phyloP scores from a whole-genome alignment of 148 eudicot species.

The Diospyros kaki region DNA sequence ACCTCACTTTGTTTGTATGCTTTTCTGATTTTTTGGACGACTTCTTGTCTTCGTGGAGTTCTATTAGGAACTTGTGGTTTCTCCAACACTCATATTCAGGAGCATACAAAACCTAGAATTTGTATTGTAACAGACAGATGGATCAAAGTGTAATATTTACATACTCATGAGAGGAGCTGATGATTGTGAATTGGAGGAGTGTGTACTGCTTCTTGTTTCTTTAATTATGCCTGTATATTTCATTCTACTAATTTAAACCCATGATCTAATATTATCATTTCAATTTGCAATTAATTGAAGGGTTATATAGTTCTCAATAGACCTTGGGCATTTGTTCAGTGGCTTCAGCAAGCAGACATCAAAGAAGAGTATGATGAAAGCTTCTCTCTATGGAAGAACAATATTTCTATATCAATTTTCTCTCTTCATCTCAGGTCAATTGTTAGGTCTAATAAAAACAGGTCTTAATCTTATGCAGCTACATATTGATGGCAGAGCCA shows the following conservation, averaged over 20 bases:
- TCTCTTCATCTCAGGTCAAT: background rate
- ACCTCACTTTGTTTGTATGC: too few relatives aligned
- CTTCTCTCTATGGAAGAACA: slow-evolving; percentile 1
- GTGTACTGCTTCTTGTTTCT: background rate
- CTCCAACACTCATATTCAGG: background rate
- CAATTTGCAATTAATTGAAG: slow-evolving; percentile 33
- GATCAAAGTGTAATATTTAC: background rate
- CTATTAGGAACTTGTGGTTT: background rate
- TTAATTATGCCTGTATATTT: slow-evolving; percentile 1
- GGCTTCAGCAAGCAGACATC: slow-evolving; percentile 94
- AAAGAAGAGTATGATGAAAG: slow-evolving; percentile 78
- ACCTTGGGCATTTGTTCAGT: slow-evolving; percentile 99
- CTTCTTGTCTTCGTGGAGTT: too few relatives aligned
- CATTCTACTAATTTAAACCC: background rate
- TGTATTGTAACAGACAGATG: background rate
- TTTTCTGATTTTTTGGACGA: too few relatives aligned
- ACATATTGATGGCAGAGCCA: slow-evolving; percentile 97
- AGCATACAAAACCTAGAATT: background rate
- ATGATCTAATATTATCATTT: background rate
- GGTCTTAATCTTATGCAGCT: slow-evolving; percentile 44
- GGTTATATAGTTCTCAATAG: slow-evolving; percentile 98
- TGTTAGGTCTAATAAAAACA: slow-evolving; percentile 3
- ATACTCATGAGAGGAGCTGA: background rate
- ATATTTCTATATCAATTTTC: background rate
- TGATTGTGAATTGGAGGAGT: background rate